Evolutionary conservation across 139 green algal genomes (phyloP), one percentile per base, ranked within the genome.

Genomic region (Ostreobium quekettii): DNA sequence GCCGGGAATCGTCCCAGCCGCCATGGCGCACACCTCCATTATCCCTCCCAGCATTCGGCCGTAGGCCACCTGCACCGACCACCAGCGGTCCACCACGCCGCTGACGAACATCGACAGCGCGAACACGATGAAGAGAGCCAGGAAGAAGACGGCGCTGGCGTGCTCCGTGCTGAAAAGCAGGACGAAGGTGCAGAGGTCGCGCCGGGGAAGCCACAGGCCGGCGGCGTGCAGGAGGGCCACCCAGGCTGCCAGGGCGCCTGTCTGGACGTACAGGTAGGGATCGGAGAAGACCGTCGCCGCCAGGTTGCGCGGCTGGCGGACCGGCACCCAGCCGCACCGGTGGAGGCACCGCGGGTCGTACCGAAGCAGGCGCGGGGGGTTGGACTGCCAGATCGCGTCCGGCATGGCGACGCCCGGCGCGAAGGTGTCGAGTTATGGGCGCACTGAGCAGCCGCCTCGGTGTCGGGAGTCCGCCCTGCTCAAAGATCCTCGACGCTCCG

Each of bases 41-140:
- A 33, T 70, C 11, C 47, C 60, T 30, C 58, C 48, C 32, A 71
- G 56, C 7, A 74, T 24, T 30, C 57, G 64, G 24, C 24, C 59
- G 37, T 74, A 53, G 33, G 60, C 62, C 28, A 24, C 47, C 6
- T 62, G 53, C 22, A 74, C 53, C 2, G 37, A 42, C 65, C 56
- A 78, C 65, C 65, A 78, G 28, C 72, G 72, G 60, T 74, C 72
- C 11, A 76, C 63, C 5, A 78, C 72, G 7, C 72, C 48, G 2
- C 62, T 71, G 32, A 70, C 58, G 53, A 74, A 78, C 4, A 78
- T 35, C 48, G 48, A 61, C 7, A 78, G 72, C 24, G 68, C 68
- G 57, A 78, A 78, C 8, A 70, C 42, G 28, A 78, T 38, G 26
- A 78, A 22, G 1, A 65, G 57, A 0, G 22, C 37, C 26, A 66